phyloP scores from a whole-genome alignment of 345 rosid genomes.

The Eucalyptus fibrosa region DNA sequence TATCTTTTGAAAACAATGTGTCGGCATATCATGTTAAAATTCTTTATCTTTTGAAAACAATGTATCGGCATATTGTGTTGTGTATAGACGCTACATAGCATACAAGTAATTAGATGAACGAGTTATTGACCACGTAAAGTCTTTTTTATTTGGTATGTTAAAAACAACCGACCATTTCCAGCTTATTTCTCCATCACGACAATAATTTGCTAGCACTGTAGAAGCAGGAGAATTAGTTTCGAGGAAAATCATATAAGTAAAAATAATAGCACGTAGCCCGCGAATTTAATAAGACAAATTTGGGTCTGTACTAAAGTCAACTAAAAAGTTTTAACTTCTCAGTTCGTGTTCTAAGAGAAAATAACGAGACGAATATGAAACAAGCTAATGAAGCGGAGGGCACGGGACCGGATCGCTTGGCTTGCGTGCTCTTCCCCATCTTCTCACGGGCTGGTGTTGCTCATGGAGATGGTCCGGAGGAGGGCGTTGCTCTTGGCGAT shows the following conservation, averaged over 20 bases:
- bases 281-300: not conserved
- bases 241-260: not conserved
- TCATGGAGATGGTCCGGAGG: not conserved
- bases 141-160: not conserved
- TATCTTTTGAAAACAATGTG: no score
- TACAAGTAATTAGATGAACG: not conserved
- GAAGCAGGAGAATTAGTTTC: not conserved
- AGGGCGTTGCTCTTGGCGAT: not conserved
- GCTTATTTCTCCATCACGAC: not conserved
- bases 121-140: not conserved
- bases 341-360: not conserved
- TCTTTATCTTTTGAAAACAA: no score
- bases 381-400: not conserved
- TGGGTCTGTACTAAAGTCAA: not conserved
- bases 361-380: not conserved
- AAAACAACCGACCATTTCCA: not conserved
- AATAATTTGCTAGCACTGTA: not conserved
- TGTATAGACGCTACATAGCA: rapidly evolving
- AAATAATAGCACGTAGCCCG: not conserved
- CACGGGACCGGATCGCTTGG: not conserved
- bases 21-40: no score
- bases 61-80: rapidly evolving
- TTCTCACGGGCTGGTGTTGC: not conserved
- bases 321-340: not conserved
- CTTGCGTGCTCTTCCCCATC: not conserved